Evolutionary conservation across 768 basidiomycete genomes (phyloP), one percentile per base, ranked within the genome.

Genomic region (Auriscalpium microsporum): DNA sequence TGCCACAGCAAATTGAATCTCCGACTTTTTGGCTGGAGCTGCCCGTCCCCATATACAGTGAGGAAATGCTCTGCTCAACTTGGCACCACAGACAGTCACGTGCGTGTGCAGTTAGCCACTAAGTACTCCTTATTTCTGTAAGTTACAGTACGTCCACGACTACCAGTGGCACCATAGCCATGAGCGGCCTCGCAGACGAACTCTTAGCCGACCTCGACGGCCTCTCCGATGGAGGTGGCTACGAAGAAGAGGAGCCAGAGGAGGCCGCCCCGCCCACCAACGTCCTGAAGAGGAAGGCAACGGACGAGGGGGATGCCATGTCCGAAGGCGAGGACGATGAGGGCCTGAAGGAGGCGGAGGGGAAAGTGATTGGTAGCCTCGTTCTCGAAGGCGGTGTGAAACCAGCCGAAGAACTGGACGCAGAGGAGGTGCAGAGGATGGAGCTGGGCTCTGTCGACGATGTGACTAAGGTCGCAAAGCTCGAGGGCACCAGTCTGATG

Each of bases 321-420:
- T 80, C 80, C 9, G 83, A 81, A 33, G 76, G 71, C 1, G 79
- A 76, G 36, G 80, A 75, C 34, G 74, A 69, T 28, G 79, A 67
- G 10, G 79, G 68, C 8, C 77, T 70, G 23, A 73, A 62, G 36
- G 76, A 70, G 10, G 72, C 59, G 1, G 69, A 74, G 49, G 72
- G 69, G 48, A 68, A 69, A 37, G 69, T 59, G 6, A 69, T 78
- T 7, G 78, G 77, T 0, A 78, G 77, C 6, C 76, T 94, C 13
- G 84, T 91, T 5, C 76, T 89, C 0, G 89, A 89, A 53, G 94
- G 94, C 0, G 95, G 95, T 10, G 75, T 94, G 11, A 83, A 81
- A 61, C 95, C 95, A 13, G 92, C 94, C n/a, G 94, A 97, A 40
- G 94, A 99, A 72, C 75, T 98, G 45, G 94, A 97, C 67, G 84